Conservation (phyloP, 2,329 filamentous ascomycete genomes). For the Colletotrichum chlorophyti region DNA sequence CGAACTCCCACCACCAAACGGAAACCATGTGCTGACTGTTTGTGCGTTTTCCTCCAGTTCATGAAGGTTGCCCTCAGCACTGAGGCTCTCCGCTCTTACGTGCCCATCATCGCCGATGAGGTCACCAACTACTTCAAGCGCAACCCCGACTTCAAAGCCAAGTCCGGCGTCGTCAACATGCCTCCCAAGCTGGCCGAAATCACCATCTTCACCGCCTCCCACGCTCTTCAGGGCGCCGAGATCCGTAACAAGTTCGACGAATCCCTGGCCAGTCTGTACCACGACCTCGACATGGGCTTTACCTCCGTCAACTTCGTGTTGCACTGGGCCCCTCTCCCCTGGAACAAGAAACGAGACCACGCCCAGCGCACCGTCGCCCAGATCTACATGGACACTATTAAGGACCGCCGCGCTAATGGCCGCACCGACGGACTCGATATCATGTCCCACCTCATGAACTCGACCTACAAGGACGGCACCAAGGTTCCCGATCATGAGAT, state of each 20-base stretch:
- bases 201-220: constrained; percentile 88
- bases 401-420: constrained; percentile 65
- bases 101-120: constrained; percentile 79
- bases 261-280: constrained; percentile 81
- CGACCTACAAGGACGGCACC: constrained; percentile 82
- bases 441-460: constrained; percentile 90
- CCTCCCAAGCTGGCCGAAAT: constrained; percentile 81
- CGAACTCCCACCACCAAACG: no score
- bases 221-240: constrained; percentile 83
- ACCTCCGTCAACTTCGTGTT: constrained; percentile 89
- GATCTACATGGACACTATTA: constrained; percentile 83
- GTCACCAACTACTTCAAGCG: constrained; percentile 76
- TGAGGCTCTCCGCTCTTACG: constrained; percentile 76
- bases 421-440: constrained; percentile 72
- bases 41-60: constrained; percentile 57
- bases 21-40: constrained; percentile 27
- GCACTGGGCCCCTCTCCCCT: constrained; percentile 87
- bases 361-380: constrained; percentile 83
- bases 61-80: constrained; percentile 83
- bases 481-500: constrained; percentile 83
- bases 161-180: constrained; percentile 74
- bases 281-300: constrained; percentile 91
- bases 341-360: constrained; percentile 81
- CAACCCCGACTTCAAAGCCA: constrained; percentile 69
- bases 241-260: constrained; percentile 83